Conservation (phyloP, 2,329 filamentous ascomycete species). For the Aspergillus caelatus region DNA sequence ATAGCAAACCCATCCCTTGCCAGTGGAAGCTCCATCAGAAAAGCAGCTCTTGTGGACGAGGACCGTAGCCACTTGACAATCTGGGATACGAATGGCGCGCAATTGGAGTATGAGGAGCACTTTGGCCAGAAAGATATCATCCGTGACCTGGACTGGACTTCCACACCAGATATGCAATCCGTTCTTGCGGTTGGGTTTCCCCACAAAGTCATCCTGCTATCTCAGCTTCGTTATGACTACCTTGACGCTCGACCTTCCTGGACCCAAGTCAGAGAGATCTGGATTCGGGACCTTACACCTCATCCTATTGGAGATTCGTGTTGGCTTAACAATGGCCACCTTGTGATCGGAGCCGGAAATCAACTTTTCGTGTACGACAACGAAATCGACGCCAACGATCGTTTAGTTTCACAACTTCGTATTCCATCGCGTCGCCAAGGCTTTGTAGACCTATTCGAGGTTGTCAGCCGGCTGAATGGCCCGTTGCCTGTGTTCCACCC, state of each 20-base stretch:
- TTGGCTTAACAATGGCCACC: conserved; percentile 82
- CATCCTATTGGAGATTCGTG: conserved; percentile 92
- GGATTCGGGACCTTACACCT: conserved; percentile 77
- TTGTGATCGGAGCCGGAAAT: conserved; percentile 88
- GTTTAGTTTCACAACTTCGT: conserved; percentile 60
- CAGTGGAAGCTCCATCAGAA: conserved; percentile 83
- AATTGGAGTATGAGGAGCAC: conserved; percentile 77
- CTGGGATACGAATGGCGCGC: conserved; percentile 82
- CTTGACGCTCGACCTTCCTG: conserved; percentile 86
- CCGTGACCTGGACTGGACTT: conserved; percentile 90
- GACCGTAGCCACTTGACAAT: conserved; percentile 77
- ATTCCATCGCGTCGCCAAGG: conserved; percentile 51
- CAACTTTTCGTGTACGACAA: conserved; percentile 86
- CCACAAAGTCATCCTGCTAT: conserved; percentile 78
- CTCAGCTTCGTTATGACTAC: conserved; percentile 90
- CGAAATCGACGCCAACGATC: conserved; percentile 66
- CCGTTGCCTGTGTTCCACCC: conserved; percentile 90
- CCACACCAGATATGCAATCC: conserved; percentile 83
- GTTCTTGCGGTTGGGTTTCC: conserved; percentile 91
- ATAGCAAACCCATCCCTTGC: conserved; percentile 73
- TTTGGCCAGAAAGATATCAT: conserved; percentile 75
- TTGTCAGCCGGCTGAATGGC: conserved; percentile 82
- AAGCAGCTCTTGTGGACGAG: conserved; percentile 79
- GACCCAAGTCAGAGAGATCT: conserved; percentile 81
- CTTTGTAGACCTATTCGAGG: conserved; percentile 73